Percentiles rank a stretch among this genome's conserved stretches.
phyloP scores from a whole-genome alignment of 2,329 filamentous ascomycete species.

The Aschersonia sp. region DNA sequence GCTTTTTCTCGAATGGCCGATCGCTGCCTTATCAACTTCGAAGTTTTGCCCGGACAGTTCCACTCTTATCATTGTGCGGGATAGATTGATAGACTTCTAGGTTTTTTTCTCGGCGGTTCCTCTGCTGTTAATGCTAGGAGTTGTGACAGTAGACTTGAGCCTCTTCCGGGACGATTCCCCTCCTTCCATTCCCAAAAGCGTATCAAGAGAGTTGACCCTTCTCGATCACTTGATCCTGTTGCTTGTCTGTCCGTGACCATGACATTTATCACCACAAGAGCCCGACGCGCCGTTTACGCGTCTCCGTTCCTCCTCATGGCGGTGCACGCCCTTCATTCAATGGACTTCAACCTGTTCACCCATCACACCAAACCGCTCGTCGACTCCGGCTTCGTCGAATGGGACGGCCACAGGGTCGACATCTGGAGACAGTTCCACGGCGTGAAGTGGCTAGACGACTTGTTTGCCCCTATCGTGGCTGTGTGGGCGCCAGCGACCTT shows the following conservation, averaged over 20 bases:
- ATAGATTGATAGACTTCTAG: no score
- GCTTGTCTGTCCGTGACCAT: not conserved
- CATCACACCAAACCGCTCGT: not conserved
- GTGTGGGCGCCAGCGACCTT: not conserved
- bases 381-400: not conserved
- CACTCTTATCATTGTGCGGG: no score
- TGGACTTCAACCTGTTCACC: not conserved
- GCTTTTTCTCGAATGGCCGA: no score
- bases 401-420: not conserved
- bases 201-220: no score
- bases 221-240: no score
- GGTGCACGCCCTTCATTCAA: not conserved
- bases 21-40: no score
- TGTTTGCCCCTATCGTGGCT: not conserved
- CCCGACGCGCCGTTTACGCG: not conserved
- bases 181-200: no score
- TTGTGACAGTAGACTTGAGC: no score
- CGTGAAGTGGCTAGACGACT: not conserved
- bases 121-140: no score
- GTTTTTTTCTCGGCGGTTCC: no score
- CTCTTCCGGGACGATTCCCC: no score
- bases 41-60: no score
- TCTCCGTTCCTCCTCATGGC: not conserved
- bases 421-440: not conserved
- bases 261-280: not conserved